Base-by-base conservation (phyloP, 352 stramenopile genomes). In the Globisporangium splendens region DNA sequence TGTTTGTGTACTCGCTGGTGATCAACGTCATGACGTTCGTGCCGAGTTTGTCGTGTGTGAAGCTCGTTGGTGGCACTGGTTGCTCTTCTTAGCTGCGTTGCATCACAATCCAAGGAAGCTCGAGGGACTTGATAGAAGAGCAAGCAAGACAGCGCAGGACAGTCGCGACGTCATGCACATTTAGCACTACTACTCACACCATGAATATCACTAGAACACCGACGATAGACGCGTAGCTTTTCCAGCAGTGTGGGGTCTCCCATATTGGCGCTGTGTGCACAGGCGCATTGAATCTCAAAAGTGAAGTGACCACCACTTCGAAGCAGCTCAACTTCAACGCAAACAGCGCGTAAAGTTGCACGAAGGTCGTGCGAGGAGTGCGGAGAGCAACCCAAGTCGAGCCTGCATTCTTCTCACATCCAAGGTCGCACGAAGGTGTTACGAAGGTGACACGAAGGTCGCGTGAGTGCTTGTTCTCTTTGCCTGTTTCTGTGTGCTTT, bases 11-110 rank as follows among this genome's bases (percentile, higher is more conserved):
- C 46, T 28, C 20, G 20, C 14, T 51, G 15, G 14, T 22, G 11
- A 51, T 51, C 24, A 51, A 28, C 46, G 14, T 51, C 20, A 28
- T 51, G 46, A 51, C 46, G 15, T 33, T 51, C 20, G 24, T 51
- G 20, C 46, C 46, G 15, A 51, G 46, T 33, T n/a, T 51, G 46
- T 51, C 46, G 46, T 51, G 46, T 13, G 14, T n/a, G 12, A 18
- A 15, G 46, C 46, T 51, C 3, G 20, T 35, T 10, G 28, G 28
- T 35, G 28, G 28, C 28, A 8, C 28, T 6, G 28, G 28, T 8
- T 35, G 28, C 10, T 35, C 28, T 6, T 35, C 28, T 11, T 35
- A 35, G 28, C 28, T 8, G 28, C 24, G 5, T 2, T 5, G 5
- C 24, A 31, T 31, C n/a, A 35, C 28, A 35, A 35, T n/a, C n/a